Evolutionary conservation across 2,329 filamentous ascomycete species (phyloP), one percentile per base, ranked within the genome.

Genomic region (Penicillium sp.): DNA sequence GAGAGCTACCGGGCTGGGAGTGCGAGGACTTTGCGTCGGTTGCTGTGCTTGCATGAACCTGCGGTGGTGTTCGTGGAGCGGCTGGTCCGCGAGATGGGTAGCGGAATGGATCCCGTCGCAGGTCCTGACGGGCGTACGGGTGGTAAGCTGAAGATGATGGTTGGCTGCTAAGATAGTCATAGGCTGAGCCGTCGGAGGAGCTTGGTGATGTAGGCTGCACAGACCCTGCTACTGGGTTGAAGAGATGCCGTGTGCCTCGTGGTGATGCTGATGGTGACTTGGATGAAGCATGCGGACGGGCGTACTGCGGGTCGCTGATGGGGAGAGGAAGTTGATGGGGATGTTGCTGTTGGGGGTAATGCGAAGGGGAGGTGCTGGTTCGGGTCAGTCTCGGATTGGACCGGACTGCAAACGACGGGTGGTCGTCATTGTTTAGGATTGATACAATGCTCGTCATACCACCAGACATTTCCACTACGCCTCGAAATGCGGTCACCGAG

Each of bases 361-460:
- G 64, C 40, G 71, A 64, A 30, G 65, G 65, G 28, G 72, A 69
- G 22, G 35, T 35, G 44, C 66, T 69, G 13, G 66, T 67, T 54
- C 63, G 66, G 24, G 61, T 65, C 19, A 68, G 56, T 61, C 66
- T 63, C 10, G 70, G 67, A 19, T 71, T 68, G 33, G 76, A 77
- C 53, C 78, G 77, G 56, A 81, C 76, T 38, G 77, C 76, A 69
- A 81, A 81, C 28, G 80, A 79, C 49, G 79, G 80, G 61, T 79
- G 77, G 64, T 81, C 79, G 72, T 81, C 79, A 70, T 81, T 80
- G 71, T 81, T 81, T 62, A 81, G 65, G 65, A 81, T 81, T 33
- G 80, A 81, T 61, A 79, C 73, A 65, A 79, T 73, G 67, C 68
- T 76, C 50, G 75, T 63, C 63, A 66, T 73, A 65, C 73, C 71